Percentiles rank a stretch among this genome's conserved stretches.
Conservation (phyloP, 2,329 filamentous ascomycete species). For the Trichoderma sp. region DNA sequence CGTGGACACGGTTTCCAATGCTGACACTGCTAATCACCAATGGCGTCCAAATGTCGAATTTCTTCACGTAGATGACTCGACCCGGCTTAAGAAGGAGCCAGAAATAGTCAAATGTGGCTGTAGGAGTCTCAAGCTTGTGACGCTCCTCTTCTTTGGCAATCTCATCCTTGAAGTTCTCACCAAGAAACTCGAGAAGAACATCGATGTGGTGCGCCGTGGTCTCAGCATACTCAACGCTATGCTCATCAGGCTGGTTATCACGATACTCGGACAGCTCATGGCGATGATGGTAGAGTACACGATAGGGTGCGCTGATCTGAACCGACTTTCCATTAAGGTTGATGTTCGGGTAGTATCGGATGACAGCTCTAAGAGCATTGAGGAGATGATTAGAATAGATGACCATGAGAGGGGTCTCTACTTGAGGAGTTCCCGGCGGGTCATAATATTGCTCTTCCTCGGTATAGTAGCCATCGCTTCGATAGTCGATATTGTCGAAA, state of each 20-base stretch:
- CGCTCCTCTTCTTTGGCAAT: constrained; percentile 45
- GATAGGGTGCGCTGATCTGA: constrained; percentile 48
- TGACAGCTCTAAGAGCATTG: constrained; percentile 49
- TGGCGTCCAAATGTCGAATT: constrained; percentile 43
- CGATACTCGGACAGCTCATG: constrained; percentile 46
- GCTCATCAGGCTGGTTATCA: constrained; percentile 42
- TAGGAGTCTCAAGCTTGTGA: constrained; percentile 40
- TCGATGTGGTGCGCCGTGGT: constrained; percentile 48
- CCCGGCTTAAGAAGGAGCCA: constrained; percentile 51
- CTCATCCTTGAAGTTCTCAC: constrained; percentile 39
- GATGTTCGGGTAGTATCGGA: constrained; percentile 50
- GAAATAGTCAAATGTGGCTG: constrained; percentile 47
- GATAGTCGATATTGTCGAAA: constrained; percentile 30
- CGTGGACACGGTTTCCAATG: constrained; percentile 20
- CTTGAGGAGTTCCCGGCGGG: constrained; percentile 29
- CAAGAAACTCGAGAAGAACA: constrained; percentile 46
- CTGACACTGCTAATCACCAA: constrained; percentile 43
- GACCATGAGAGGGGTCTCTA: constrained; percentile 42
- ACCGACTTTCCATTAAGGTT: constrained; percentile 40
- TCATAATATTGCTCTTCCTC: constrained; percentile 30
- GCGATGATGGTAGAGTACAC: constrained; percentile 49
- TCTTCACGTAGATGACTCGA: constrained; percentile 45
- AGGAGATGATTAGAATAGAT: constrained; percentile 49
- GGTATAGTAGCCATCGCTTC: constrained; percentile 31
- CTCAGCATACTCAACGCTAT: constrained; percentile 43